Conservation (phyloP, 257 asterid species). For the Salvia hispanica region DNA sequence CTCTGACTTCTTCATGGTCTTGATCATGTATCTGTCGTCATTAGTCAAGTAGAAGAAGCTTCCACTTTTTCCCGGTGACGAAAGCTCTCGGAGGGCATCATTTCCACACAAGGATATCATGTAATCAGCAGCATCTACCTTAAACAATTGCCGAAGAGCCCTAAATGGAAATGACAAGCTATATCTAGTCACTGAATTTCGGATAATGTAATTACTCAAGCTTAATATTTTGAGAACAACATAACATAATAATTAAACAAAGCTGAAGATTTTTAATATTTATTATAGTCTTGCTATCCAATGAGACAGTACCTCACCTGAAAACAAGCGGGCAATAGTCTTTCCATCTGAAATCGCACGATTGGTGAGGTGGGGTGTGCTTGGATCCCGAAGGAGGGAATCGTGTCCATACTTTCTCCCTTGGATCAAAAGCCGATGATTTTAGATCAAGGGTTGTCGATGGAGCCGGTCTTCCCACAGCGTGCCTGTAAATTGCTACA, state of each 20-base stretch:
- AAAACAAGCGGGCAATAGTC: slow-evolving; percentile 93
- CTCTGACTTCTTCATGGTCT: slow-evolving; percentile 93
- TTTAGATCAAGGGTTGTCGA: slow-evolving; percentile 77
- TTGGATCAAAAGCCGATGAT: slow-evolving; percentile 75
- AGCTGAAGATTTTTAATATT: no score
- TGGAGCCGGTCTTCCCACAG: slow-evolving; percentile 91
- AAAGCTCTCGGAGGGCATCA: slow-evolving; percentile 95
- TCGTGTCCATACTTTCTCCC: slow-evolving; percentile 84
- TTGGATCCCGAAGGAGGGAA: slow-evolving; percentile 91
- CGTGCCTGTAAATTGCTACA: slow-evolving; percentile 49
- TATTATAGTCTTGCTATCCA: no score
- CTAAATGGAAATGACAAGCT: slow-evolving; percentile 43
- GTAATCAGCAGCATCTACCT: slow-evolving; percentile 98
- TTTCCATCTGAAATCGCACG: slow-evolving; percentile 89
- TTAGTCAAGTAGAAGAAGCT: slow-evolving; percentile 93
- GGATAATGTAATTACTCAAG: no score
- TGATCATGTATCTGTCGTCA: slow-evolving; percentile 93
- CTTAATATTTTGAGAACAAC: neutral
- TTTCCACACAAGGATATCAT: slow-evolving; percentile 94
- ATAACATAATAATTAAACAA: no score
- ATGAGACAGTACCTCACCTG: slow-evolving; percentile 56
- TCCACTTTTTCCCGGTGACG: slow-evolving; percentile 98
- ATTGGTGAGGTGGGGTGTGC: slow-evolving; percentile 91
- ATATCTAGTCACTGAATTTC: slow-evolving; percentile 5
- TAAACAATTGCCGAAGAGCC: slow-evolving; percentile 76